phyloP scores from a whole-genome alignment of 1,284 basidiomycete species.

The Tilletia indica region DNA sequence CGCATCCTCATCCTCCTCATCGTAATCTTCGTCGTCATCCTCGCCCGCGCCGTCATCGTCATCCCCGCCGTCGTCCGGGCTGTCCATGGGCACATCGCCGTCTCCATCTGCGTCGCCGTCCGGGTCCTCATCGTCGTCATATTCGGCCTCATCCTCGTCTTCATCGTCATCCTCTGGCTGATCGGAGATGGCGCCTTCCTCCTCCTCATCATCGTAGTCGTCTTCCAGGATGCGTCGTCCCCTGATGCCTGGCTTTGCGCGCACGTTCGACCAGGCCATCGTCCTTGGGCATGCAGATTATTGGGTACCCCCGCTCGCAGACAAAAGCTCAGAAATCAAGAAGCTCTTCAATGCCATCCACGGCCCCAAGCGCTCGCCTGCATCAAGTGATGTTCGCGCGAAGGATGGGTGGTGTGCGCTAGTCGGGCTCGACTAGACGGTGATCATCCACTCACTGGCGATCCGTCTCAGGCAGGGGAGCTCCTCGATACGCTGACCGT shows the following conservation, averaged over 20 bases:
- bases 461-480: no score
- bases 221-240: conserved; percentile 25
- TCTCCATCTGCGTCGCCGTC: conserved; percentile 26
- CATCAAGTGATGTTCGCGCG: no score
- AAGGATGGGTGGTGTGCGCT: no score
- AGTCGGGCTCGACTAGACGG: no score
- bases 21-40: conserved; percentile 27
- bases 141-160: conserved; percentile 29
- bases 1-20: conserved; percentile 22
- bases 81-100: conserved; percentile 9
- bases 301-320: no score
- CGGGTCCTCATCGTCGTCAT: conserved; percentile 29
- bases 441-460: no score
- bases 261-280: conserved; percentile 12
- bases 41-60: conserved; percentile 26
- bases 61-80: conserved; percentile 21
- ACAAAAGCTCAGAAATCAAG: no score
- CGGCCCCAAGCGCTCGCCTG: no score
- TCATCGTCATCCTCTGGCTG: conserved; percentile 28
- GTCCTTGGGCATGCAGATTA: not conserved
- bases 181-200: conserved; percentile 23
- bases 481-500: no score
- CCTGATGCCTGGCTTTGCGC: not conserved
- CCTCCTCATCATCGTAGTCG: conserved; percentile 38
- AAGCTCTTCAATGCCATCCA: no score